Evolutionary conservation across 176 grass and related monocot genomes (phyloP).

Genomic region (Bothriochloa decipiens): DNA sequence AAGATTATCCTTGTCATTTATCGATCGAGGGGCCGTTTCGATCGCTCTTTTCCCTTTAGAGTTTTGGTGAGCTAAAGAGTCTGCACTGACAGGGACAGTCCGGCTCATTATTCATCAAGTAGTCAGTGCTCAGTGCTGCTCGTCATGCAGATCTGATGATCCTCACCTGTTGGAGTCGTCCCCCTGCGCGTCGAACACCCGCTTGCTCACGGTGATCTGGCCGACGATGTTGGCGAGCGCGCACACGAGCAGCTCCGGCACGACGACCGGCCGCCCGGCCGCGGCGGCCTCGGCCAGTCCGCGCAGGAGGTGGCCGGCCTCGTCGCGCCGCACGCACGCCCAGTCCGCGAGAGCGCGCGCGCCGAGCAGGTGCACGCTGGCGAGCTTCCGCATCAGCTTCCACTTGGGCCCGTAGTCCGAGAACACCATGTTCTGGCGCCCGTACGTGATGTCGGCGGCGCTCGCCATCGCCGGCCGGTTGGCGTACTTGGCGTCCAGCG

Average conservation of each 20-base stretch:
- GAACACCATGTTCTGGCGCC: slow-evolving; percentile 86
- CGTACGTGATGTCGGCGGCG: slow-evolving; percentile 75
- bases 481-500: slow-evolving; percentile 64
- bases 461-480: slow-evolving; percentile 72
- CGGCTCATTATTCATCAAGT: no score
- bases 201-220: slow-evolving; percentile 74
- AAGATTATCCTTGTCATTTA: background rate
- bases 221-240: slow-evolving; percentile 82
- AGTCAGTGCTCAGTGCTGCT: background rate
- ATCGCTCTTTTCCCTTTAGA: background rate
- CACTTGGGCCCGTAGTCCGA: slow-evolving; percentile 67
- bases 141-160: background rate
- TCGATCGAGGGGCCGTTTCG: background rate
- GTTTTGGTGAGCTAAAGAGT: background rate
- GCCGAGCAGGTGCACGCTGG: slow-evolving; percentile 80
- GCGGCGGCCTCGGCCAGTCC: slow-evolving; percentile 39
- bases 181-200: slow-evolving; percentile 75
- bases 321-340: slow-evolving; percentile 63
- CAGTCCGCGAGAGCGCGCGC: slow-evolving; percentile 69
- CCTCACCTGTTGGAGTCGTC: slow-evolving; percentile 67
- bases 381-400: slow-evolving; percentile 92
- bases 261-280: slow-evolving; percentile 42
- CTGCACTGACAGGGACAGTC: background rate
- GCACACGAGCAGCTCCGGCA: slow-evolving; percentile 80
- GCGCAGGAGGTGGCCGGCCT: slow-evolving; percentile 39